Percentiles rank a stretch among this genome's conserved stretches.
Conservation (phyloP, 2,329 filamentous ascomycete genomes). For the Endoconidiophora laricicola region DNA sequence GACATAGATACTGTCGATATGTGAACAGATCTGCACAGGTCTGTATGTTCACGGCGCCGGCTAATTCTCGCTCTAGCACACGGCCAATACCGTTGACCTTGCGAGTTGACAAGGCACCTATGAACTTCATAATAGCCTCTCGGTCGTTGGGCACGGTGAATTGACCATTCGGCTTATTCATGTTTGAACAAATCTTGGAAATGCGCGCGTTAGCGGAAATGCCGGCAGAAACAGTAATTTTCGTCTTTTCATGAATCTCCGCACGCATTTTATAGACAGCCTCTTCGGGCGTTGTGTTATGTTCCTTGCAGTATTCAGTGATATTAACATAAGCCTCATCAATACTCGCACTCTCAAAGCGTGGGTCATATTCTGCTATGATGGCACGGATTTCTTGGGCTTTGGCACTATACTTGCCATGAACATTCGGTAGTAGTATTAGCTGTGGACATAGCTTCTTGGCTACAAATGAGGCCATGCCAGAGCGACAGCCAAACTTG, state of each 20-base stretch:
- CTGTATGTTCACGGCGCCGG: constrained; percentile 65
- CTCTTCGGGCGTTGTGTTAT: constrained; percentile 52
- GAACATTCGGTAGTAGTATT: constrained; percentile 68
- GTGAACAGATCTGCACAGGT: constrained; percentile 77
- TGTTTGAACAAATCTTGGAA: constrained; percentile 88
- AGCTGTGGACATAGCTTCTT: constrained; percentile 84
- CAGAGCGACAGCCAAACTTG: constrained; percentile 77
- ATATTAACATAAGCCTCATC: constrained; percentile 96
- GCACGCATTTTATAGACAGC: constrained; percentile 61
- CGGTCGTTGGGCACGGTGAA: constrained; percentile 60
- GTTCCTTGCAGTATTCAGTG: constrained; percentile 62
- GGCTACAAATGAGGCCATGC: constrained; percentile 92
- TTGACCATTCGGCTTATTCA: constrained; percentile 93
- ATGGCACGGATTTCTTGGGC: constrained; percentile 74
- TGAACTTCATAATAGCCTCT: constrained; percentile 64
- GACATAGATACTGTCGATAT: constrained; percentile 54
- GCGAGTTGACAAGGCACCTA: constrained; percentile 64
- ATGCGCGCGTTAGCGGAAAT: constrained; percentile 87
- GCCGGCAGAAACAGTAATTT: constrained; percentile 81
- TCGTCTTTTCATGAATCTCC: constrained; percentile 58
- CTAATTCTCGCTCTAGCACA: constrained; percentile 79
- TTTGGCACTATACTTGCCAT: constrained; percentile 80
- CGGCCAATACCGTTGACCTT: constrained; percentile 94
- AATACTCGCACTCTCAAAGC: constrained; percentile 85
- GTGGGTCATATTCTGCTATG: constrained; percentile 70